Percentiles rank a stretch among this genome's conserved stretches.
phyloP scores from a whole-genome alignment of 495 filamentous ascomycete species.

The Penicillium cosmopolitanum region DNA sequence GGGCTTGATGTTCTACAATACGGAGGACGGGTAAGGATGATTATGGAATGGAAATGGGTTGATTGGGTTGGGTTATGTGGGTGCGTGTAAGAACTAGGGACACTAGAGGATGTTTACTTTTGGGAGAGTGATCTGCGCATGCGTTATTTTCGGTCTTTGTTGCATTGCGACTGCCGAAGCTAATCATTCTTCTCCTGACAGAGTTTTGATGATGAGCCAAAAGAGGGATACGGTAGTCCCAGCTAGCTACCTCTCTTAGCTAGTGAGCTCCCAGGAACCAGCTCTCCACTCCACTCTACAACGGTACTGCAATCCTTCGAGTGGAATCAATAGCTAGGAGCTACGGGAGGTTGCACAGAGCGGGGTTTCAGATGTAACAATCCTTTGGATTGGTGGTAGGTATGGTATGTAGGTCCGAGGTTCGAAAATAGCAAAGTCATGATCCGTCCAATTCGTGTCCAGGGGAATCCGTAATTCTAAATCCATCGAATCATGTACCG shows the following conservation, averaged over 20 bases:
- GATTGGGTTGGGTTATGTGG: too few species aligned
- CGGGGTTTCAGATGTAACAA: not conserved
- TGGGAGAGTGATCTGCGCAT: not conserved
- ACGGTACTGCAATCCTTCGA: not conserved
- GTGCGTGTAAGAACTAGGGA: not conserved
- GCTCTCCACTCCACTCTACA: too few species aligned
- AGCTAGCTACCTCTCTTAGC: not conserved
- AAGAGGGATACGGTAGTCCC: too few species aligned
- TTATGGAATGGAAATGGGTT: too few species aligned
- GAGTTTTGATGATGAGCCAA: not conserved
- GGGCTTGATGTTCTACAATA: too few species aligned
- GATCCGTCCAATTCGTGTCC: slow-evolving; percentile 1
- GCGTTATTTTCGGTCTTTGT: not conserved
- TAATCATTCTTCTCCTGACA: not conserved
- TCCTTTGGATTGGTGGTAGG: not conserved
- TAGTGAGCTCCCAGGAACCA: too few species aligned
- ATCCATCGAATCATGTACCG: slow-evolving; percentile 2
- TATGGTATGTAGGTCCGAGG: not conserved
- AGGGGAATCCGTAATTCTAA: slow-evolving; percentile 1
- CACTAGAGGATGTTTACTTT: not conserved
- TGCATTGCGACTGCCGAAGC: not conserved
- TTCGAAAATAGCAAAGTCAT: not conserved
- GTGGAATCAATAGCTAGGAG: not conserved
- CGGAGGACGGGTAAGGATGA: too few species aligned
- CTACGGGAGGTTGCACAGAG: not conserved